These are phyloP conservation scores for Lasiodiplodia hormozganensis DNA, from an alignment of 2,329 filamentous ascomycete species.

Conservation along the genomic window DNA sequence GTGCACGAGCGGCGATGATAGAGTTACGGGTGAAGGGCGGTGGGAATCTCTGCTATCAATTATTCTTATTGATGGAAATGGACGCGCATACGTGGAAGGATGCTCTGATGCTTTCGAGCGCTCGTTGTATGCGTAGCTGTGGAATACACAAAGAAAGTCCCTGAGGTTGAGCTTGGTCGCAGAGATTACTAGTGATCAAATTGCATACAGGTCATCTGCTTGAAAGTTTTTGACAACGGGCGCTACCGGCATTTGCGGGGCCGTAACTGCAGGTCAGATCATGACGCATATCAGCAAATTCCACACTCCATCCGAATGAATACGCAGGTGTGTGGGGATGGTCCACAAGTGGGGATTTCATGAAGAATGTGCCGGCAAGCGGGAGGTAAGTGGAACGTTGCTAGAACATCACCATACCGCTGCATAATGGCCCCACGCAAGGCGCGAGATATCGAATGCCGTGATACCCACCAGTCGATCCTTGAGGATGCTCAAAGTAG, in stretches of 20 bases:
- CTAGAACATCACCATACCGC: neutral
- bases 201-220: neutral
- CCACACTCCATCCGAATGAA: neutral
- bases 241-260: neutral
- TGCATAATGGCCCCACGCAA: conserved; percentile 1
- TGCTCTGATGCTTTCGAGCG: too few species aligned
- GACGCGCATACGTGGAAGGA: too few species aligned
- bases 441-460: conserved; percentile 7
- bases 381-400: neutral
- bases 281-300: neutral
- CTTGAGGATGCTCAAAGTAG: neutral
- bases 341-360: too few species aligned
- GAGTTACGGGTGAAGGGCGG: too few species aligned
- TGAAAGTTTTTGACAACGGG: neutral
- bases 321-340: neutral
- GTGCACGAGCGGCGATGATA: neutral
- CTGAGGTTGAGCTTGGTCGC: too few species aligned
- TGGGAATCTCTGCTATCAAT: too few species aligned
- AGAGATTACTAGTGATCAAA: too few species aligned
- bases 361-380: neutral
- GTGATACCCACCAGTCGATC: conserved; percentile 1
- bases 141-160: too few species aligned
- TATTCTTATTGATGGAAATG: too few species aligned
- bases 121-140: too few species aligned
- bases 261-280: neutral